A percentile compares a stretch with the other conserved stretches of the same genome.
Evolutionary conservation across 305 asterid genomes (phyloP).

Genomic region (Fraxinus greggii): DNA sequence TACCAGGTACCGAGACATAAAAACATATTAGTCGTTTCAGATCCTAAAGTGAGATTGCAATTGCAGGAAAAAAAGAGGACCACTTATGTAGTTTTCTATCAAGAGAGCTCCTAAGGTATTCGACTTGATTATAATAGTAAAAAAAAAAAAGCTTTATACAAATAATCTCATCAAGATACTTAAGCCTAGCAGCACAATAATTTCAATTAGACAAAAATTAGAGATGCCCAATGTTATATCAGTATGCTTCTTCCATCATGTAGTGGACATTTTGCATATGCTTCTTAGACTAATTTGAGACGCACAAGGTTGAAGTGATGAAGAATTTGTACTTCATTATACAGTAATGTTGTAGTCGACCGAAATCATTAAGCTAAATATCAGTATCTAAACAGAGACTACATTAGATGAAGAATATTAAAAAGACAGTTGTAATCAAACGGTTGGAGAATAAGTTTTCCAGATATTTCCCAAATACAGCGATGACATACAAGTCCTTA

Average conservation of each 20-base stretch:
- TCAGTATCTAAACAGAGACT: not conserved
- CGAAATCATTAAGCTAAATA: not conserved
- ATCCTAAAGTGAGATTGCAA: not conserved
- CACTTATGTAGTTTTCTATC: not conserved
- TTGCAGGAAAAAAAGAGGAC: not conserved
- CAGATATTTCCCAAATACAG: not conserved
- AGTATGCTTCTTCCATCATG: not conserved
- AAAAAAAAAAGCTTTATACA: not conserved
- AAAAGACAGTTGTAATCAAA: not conserved
- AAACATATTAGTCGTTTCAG: not conserved
- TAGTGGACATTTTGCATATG: not conserved
- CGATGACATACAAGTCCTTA: not conserved
- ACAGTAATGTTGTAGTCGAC: not conserved
- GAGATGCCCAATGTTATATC: not conserved
- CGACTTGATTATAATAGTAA: not conserved
- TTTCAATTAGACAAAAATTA: not conserved
- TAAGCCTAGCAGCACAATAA: not conserved
- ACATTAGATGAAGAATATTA: not conserved
- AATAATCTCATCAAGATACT: not conserved
- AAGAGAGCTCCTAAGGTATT: not conserved
- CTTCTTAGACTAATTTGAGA: not conserved
- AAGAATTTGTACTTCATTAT: not conserved
- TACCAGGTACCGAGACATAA: not conserved
- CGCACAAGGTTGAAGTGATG: not conserved
- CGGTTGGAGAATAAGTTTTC: not conserved